These are phyloP conservation scores for Talaromyces sp. DNA, from an alignment of 2,329 filamentous ascomycete species.

Conservation along the genomic window DNA sequence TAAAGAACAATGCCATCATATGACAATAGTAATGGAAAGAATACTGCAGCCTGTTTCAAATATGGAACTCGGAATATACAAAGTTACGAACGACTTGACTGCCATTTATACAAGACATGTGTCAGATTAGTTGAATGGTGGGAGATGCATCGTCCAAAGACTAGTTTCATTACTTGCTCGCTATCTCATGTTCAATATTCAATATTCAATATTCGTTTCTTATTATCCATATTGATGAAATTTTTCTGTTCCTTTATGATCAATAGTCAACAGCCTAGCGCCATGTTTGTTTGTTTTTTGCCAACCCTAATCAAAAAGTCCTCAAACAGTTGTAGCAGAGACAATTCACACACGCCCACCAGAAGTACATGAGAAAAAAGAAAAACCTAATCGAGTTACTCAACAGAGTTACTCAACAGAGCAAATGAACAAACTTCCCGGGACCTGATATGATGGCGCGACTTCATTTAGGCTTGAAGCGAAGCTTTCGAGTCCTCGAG, in stretches of 20 bases:
- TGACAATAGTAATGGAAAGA: too few species aligned
- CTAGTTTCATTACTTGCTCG: too few species aligned
- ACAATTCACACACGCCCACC: neutral
- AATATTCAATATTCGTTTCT: neutral
- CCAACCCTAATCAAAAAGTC: neutral
- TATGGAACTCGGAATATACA: too few species aligned
- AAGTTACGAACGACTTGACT: too few species aligned
- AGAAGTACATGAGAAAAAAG: slow-evolving; percentile 9
- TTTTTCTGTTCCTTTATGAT: neutral
- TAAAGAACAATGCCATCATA: too few species aligned
- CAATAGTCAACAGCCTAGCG: neutral
- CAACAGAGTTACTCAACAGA: slow-evolving; percentile 18
- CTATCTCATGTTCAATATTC: too few species aligned
- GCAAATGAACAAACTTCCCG: neutral
- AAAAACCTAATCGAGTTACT: too few species aligned
- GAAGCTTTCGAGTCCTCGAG: neutral
- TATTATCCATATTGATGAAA: neutral
- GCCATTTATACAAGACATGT: too few species aligned
- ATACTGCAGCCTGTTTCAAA: too few species aligned
- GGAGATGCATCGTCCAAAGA: too few species aligned
- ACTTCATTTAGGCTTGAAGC: neutral
- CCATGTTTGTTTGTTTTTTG: neutral
- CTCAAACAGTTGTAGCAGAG: neutral
- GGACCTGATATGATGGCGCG: neutral
- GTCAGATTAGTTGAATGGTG: too few species aligned